Percentiles rank a stretch among this genome's conserved stretches.
phyloP scores from a whole-genome alignment of 371 early-diverging fungal species.

The Chytridium lagenaria region DNA sequence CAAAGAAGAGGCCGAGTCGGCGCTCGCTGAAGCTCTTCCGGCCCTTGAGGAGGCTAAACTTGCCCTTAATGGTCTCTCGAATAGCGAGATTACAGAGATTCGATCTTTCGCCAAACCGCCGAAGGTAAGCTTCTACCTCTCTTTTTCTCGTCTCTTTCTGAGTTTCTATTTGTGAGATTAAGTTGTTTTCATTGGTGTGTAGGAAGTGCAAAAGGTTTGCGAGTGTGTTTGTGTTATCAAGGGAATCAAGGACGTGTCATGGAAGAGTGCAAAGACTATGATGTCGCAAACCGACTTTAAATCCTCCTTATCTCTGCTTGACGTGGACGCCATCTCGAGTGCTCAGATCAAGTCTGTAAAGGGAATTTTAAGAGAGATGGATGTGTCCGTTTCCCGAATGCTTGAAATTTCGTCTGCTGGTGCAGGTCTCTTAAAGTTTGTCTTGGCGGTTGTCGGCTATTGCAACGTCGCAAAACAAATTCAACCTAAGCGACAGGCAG shows the following conservation, averaged over 20 bases:
- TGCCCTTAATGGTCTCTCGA: constrained; percentile 61
- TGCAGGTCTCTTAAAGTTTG: constrained; percentile 63
- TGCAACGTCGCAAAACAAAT: constrained; percentile 69
- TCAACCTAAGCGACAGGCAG: constrained; percentile 64
- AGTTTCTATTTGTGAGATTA: no score
- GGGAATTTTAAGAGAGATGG: constrained; percentile 62
- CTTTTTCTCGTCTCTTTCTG: no score
- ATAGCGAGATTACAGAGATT: constrained; percentile 67
- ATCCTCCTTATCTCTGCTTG: constrained; percentile 55
- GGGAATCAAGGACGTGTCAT: constrained; percentile 65
- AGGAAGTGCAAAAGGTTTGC: constrained; percentile 72
- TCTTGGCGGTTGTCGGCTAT: constrained; percentile 66
- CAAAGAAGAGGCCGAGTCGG: constrained; percentile 69
- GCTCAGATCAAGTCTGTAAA: constrained; percentile 63
- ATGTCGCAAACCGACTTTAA: constrained; percentile 68
- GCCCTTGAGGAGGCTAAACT: constrained; percentile 64
- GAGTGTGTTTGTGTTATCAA: constrained; percentile 68
- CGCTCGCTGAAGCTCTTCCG: constrained; percentile 65
- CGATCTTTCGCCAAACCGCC: constrained; percentile 69
- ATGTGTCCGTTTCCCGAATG: constrained; percentile 61
- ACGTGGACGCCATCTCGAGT: constrained; percentile 61
- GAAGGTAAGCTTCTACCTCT: no score
- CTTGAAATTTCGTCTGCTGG: constrained; percentile 66
- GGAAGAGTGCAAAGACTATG: constrained; percentile 70
- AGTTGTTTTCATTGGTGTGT: no score